These are phyloP conservation scores for Aureobasidium melanogenum DNA, from an alignment of 2,329 filamentous ascomycete genomes.

Conservation along the genomic window DNA sequence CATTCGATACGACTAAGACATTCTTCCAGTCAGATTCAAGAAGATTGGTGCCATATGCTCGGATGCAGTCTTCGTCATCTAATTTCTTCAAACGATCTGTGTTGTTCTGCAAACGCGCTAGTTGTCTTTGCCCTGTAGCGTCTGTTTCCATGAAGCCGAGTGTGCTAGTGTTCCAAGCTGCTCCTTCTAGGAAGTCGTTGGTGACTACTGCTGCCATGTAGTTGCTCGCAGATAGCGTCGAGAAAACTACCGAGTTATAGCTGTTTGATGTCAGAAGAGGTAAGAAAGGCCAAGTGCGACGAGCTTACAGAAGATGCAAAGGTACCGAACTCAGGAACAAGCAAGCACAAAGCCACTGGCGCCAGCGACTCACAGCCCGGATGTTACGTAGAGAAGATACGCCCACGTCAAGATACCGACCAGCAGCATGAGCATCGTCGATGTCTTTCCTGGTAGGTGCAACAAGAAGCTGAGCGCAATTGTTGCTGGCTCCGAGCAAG, in stretches of 20 bases:
- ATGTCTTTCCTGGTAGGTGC: constrained; percentile 43
- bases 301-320: constrained; percentile 29
- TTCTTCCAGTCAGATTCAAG: background rate
- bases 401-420: constrained; percentile 38
- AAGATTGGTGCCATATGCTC: background rate
- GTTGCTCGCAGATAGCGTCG: constrained; percentile 17
- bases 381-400: constrained; percentile 35
- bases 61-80: constrained; percentile 8
- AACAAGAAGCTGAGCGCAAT: constrained; percentile 43
- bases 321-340: constrained; percentile 26
- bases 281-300: no score
- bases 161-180: background rate
- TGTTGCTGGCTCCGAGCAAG: constrained; percentile 41
- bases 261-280: background rate
- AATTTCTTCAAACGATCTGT: background rate
- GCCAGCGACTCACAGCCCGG: constrained; percentile 16
- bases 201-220: constrained; percentile 16
- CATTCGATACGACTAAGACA: background rate
- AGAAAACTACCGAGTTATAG: constrained; percentile 25
- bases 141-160: background rate
- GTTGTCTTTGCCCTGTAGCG: background rate
- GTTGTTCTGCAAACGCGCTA: background rate
- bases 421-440: constrained; percentile 36
- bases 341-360: constrained; percentile 19
- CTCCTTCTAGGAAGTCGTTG: constrained; percentile 5